These are phyloP conservation scores for Didymella glomerata DNA, from an alignment of 2,329 filamentous ascomycete species.

Conservation along the genomic window DNA sequence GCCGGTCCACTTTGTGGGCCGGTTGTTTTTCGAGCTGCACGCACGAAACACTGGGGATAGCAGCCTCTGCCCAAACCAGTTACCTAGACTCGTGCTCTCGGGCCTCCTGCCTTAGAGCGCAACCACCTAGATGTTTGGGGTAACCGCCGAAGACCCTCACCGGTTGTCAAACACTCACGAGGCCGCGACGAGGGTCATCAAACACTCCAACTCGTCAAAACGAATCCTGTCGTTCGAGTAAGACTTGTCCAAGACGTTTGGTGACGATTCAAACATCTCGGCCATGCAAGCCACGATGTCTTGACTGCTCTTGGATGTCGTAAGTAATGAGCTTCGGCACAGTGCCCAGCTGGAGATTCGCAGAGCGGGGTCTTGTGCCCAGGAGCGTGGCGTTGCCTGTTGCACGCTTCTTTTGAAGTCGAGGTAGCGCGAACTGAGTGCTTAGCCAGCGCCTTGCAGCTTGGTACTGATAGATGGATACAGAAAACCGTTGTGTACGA, in stretches of 20 bases:
- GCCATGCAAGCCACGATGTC: slow-evolving; percentile 36
- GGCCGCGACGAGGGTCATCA: slow-evolving; percentile 1
- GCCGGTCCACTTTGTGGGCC: slow-evolving; percentile 17
- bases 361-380: slow-evolving; percentile 31
- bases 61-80: slow-evolving; percentile 2
- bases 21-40: slow-evolving; percentile 14
- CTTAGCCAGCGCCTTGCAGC: slow-evolving; percentile 37
- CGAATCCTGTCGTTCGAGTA: slow-evolving; percentile 41
- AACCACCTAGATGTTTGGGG: slow-evolving; percentile 2
- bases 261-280: slow-evolving; percentile 36
- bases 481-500: slow-evolving; percentile 9
- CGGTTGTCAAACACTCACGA: slow-evolving; percentile 13
- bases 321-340: slow-evolving; percentile 33
- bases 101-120: slow-evolving; percentile 8
- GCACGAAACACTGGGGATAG: slow-evolving; percentile 11
- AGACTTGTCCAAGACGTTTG: slow-evolving; percentile 42
- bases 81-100: slow-evolving; percentile 1
- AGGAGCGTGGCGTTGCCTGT: slow-evolving; percentile 36
- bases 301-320: slow-evolving; percentile 40
- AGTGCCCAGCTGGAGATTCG: slow-evolving; percentile 7
- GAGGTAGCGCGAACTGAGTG: slow-evolving; percentile 27
- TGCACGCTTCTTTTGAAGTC: slow-evolving; percentile 36
- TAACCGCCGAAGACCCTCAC: slow-evolving; percentile 5
- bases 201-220: slow-evolving; percentile 11
- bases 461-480: slow-evolving; percentile 24